A percentile compares a stretch with the other conserved stretches of the same genome.
Evolutionary conservation across 2,329 filamentous ascomycete species (phyloP).

Genomic region (Exophiala lecanii-corni): DNA sequence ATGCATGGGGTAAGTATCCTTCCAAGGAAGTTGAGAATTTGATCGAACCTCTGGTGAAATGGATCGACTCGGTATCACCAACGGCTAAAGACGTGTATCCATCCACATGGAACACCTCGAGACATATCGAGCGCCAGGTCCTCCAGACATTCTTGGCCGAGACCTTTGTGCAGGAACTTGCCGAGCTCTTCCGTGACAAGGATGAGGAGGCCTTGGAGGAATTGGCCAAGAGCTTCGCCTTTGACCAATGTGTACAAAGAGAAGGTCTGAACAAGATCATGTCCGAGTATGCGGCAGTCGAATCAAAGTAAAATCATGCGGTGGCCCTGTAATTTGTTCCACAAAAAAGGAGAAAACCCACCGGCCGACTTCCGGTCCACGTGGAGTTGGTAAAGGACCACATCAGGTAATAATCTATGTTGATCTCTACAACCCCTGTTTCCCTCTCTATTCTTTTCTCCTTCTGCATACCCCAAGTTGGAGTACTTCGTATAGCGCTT

Average conservation of each 20-base stretch:
- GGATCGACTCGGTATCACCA: slow-evolving; percentile 20
- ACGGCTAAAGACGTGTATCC: slow-evolving; percentile 38
- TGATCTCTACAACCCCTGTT: too few species aligned
- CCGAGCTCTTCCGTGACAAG: slow-evolving; percentile 51
- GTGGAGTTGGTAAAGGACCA: too few species aligned
- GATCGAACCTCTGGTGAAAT: slow-evolving; percentile 35
- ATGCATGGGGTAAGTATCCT: slow-evolving; percentile 50
- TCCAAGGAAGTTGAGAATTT: slow-evolving; percentile 39
- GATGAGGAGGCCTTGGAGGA: slow-evolving; percentile 50
- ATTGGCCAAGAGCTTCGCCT: slow-evolving; percentile 50
- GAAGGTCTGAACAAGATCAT: slow-evolving; percentile 50
- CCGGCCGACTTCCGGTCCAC: too few species aligned
- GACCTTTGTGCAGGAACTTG: slow-evolving; percentile 52
- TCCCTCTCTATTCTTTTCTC: too few species aligned
- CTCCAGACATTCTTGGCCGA: slow-evolving; percentile 48
- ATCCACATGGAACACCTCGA: slow-evolving; percentile 46
- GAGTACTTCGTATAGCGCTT: too few species aligned
- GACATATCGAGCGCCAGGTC: slow-evolving; percentile 45
- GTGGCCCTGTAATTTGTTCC: too few species aligned
- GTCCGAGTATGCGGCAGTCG: slow-evolving; percentile 37
- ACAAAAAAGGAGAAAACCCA: too few species aligned
- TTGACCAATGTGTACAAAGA: slow-evolving; percentile 51
- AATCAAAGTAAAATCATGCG: slow-evolving; percentile 3
- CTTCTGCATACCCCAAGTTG: too few species aligned
- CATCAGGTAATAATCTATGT: too few species aligned